A percentile compares a stretch with the other conserved stretches of the same genome.
Conservation (phyloP, 768 basidiomycete genomes). For the Leccinellum albellum region DNA sequence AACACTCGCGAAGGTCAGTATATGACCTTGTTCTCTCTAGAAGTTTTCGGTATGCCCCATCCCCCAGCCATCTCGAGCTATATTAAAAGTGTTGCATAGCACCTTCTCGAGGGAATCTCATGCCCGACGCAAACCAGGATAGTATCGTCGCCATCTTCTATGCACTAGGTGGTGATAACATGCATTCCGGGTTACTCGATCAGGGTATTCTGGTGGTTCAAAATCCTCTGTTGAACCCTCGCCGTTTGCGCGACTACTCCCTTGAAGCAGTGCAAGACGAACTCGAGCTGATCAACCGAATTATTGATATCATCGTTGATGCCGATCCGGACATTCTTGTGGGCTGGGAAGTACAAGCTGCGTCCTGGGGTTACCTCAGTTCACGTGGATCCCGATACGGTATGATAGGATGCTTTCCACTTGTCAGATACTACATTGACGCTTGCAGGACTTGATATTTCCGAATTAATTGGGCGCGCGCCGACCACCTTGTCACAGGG, state of each 20-base stretch:
- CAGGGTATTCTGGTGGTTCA: constrained; percentile 56
- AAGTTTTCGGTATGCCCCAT: constrained; percentile 71
- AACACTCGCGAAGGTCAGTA: constrained; percentile 57
- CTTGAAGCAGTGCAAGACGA: constrained; percentile 63
- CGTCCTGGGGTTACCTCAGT: constrained; percentile 88
- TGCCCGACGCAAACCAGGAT: constrained; percentile 58
- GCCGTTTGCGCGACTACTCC: constrained; percentile 40
- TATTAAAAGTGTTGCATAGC: constrained; percentile 36
- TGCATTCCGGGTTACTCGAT: constrained; percentile 26
- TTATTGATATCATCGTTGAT: constrained; percentile 68
- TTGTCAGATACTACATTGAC: background rate
- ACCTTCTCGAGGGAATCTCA: constrained; percentile 51
- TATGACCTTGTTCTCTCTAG: constrained; percentile 80
- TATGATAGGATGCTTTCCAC: constrained; percentile 37
- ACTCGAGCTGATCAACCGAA: constrained; percentile 72
- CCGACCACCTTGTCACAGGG: constrained; percentile 36
- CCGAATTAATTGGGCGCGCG: constrained; percentile 74
- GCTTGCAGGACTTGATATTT: constrained; percentile 63
- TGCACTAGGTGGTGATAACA: constrained; percentile 50
- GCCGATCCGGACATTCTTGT: constrained; percentile 89
- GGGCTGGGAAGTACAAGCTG: constrained; percentile 88
- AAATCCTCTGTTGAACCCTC: constrained; percentile 35
- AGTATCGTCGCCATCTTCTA: constrained; percentile 71
- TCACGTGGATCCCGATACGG: constrained; percentile 63
- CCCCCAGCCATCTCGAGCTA: background rate